Conservation (phyloP, 176 grass and related monocot species). For the Cymbopogon citratus region DNA sequence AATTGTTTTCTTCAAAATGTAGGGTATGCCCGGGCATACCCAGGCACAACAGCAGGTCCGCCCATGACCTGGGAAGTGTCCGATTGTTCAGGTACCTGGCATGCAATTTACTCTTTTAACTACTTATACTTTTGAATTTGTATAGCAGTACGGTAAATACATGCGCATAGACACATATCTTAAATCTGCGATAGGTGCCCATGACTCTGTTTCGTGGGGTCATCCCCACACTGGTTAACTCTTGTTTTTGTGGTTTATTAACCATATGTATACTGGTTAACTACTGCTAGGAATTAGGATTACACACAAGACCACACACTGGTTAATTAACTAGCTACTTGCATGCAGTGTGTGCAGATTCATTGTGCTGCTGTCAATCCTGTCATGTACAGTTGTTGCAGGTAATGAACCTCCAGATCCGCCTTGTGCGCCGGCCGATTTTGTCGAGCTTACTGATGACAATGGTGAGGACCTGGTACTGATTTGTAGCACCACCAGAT, state of each 20-base stretch:
- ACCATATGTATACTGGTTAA: neutral
- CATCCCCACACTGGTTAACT: neutral
- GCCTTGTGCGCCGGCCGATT: constrained; percentile 17
- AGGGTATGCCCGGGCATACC: no score
- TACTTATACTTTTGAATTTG: no score
- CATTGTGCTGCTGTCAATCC: constrained; percentile 3
- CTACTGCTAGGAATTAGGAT: neutral
- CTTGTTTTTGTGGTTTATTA: no score
- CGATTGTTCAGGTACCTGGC: no score
- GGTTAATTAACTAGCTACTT: neutral
- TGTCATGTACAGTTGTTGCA: constrained; percentile 37
- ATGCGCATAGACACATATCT: neutral
- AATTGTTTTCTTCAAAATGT: no score
- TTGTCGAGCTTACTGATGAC: constrained; percentile 33
- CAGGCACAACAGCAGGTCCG: no score
- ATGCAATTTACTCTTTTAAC: no score
- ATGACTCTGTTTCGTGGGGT: neutral
- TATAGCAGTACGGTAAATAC: no score
- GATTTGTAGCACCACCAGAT: neutral
- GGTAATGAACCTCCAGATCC: constrained; percentile 36
- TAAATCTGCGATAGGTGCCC: neutral
- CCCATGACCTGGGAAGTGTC: no score
- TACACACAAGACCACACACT: neutral
- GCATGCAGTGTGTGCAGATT: neutral
- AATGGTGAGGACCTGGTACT: constrained; percentile 18